Percentiles rank a stretch among this genome's conserved stretches.
These are phyloP conservation scores for Boechera stricta DNA, from an alignment of 345 rosid species.

Conservation along the genomic window DNA sequence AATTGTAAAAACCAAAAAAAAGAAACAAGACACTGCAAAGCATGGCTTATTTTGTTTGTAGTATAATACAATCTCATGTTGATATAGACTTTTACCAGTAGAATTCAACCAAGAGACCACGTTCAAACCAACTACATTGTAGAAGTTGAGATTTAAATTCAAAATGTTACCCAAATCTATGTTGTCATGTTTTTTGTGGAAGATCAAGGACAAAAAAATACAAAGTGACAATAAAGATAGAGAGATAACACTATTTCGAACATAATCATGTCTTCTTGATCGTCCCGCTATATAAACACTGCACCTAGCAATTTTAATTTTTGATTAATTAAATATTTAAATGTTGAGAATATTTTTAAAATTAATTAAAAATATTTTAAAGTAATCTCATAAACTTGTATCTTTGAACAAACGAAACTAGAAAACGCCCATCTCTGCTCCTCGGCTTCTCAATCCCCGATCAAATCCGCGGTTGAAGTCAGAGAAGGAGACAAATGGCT, in stretches of 20 bases:
- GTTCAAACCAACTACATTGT: too few species aligned
- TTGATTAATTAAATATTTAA: not conserved
- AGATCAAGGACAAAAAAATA: not conserved
- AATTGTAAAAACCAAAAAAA: constrained; percentile 1
- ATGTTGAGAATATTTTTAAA: not conserved
- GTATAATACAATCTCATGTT: too few species aligned
- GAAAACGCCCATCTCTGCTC: constrained; percentile 33
- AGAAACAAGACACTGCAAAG: constrained; percentile 11
- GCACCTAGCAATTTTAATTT: constrained; percentile 3
- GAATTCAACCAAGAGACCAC: too few species aligned
- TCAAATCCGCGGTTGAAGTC: constrained; percentile 41
- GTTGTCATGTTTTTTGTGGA: not conserved
- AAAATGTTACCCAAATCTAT: too few species aligned
- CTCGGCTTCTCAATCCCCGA: constrained; percentile 42
- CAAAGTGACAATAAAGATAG: not conserved
- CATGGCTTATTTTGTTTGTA: not conserved
- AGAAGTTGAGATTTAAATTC: too few species aligned
- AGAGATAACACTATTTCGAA: not conserved
- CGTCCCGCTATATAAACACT: constrained; percentile 39
- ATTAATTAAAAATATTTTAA: not conserved
- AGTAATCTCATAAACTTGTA: constrained; percentile 29
- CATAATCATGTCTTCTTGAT: constrained; percentile 14
- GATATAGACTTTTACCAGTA: too few species aligned
- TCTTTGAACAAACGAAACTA: constrained; percentile 21
- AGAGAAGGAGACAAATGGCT: constrained; percentile 42